phyloP scores from a whole-genome alignment of 345 rosid genomes.

The Populus ilicifolia region DNA sequence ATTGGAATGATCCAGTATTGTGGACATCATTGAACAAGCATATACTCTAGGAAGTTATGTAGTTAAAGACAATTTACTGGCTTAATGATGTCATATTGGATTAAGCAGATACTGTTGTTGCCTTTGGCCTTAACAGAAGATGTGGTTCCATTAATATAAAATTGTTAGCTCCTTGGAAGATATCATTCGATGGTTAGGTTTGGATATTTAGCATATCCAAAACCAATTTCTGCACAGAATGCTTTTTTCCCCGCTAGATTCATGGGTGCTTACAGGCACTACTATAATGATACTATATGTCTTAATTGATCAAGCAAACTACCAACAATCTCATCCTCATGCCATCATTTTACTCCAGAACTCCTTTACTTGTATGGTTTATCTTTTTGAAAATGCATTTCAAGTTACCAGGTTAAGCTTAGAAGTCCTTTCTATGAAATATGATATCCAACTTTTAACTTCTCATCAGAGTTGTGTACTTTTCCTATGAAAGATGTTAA shows the following conservation, averaged over 20 bases:
- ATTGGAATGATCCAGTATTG: neutral
- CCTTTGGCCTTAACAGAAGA: neutral
- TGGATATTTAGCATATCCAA: neutral
- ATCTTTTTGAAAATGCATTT: neutral
- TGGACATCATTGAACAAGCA: neutral
- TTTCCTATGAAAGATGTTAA: neutral
- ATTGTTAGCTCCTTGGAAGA: neutral
- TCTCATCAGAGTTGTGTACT: neutral
- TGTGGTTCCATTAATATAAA: neutral
- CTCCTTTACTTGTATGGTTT: neutral
- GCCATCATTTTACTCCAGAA: neutral
- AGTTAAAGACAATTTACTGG: neutral
- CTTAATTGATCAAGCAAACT: neutral
- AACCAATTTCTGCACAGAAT: neutral
- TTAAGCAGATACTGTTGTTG: neutral
- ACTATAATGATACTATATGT: neutral
- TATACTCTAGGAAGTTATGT: neutral
- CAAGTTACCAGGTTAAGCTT: neutral
- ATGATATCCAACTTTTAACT: neutral
- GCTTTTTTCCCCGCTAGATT: too few relatives aligned
- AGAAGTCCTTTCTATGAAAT: neutral
- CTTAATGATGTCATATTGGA: neutral
- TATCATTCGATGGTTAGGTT: neutral
- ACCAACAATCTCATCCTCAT: neutral
- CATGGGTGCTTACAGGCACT: neutral